These are phyloP conservation scores for Lantana camara DNA, from an alignment of 257 asterid species.

Conservation along the genomic window DNA sequence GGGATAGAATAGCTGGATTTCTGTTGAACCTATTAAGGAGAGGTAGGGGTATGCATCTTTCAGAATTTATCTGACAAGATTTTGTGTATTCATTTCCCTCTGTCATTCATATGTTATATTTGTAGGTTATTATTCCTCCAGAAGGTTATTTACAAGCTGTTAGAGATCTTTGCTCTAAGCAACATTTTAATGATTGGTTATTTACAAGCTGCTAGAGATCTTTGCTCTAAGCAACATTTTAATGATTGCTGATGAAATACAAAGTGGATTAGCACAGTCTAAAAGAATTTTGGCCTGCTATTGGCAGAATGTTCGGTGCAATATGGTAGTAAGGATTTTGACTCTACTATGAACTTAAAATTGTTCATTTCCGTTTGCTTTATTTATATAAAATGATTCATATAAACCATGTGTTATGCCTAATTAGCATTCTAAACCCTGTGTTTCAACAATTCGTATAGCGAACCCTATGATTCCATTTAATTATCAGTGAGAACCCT, in stretches of 20 bases:
- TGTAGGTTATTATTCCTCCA: conserved; percentile 89
- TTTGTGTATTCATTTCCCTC: conserved; percentile 5
- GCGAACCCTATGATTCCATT: too few relatives aligned
- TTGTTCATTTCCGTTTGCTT: conserved; percentile 8
- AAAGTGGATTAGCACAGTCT: conserved; percentile 95
- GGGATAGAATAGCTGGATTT: conserved; percentile 88
- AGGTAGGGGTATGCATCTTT: conserved; percentile 88
- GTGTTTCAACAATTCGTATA: too few relatives aligned
- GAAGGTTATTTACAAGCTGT: conserved; percentile 85
- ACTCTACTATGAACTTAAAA: too few relatives aligned
- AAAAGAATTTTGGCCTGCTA: conserved; percentile 90
- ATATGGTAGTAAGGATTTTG: conserved; percentile 89
- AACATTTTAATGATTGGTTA: too few relatives aligned
- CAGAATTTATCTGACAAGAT: conserved; percentile 1
- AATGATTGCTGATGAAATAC: conserved; percentile 98
- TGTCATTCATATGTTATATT: conserved; percentile 15
- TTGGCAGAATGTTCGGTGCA: conserved; percentile 90
- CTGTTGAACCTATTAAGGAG: conserved; percentile 98
- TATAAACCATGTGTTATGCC: too few relatives aligned
- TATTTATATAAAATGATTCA: conserved; percentile 5
- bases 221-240: conserved; percentile 79
- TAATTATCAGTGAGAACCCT: too few relatives aligned
- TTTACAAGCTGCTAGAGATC: conserved; percentile 76
- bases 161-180: conserved; percentile 84
- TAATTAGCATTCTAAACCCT: too few relatives aligned